Conservation (phyloP, 306 rosid species). For the Purshia tridentata region DNA sequence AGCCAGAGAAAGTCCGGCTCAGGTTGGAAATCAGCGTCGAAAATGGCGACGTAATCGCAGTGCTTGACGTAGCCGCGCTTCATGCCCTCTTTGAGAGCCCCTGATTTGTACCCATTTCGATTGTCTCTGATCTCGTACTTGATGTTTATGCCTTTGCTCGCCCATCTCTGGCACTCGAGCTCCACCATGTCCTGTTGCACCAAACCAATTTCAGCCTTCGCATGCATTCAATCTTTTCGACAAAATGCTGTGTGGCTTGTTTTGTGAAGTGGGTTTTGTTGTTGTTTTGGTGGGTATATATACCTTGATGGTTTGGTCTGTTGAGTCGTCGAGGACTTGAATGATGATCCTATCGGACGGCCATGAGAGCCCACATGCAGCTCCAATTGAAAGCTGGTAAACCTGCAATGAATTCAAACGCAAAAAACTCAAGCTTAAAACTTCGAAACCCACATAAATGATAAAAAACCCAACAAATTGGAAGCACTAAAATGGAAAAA, state of each 20-base stretch:
- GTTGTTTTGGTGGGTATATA: not conserved
- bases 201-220: too few relatives aligned
- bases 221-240: too few relatives aligned
- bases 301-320: constrained; percentile 75
- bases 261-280: not conserved
- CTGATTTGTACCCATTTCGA: constrained; percentile 84
- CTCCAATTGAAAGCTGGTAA: constrained; percentile 80
- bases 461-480: not conserved
- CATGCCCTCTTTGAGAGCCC: constrained; percentile 85
- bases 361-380: constrained; percentile 88
- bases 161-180: constrained; percentile 78
- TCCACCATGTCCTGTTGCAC: constrained; percentile 58
- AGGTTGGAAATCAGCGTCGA: constrained; percentile 93
- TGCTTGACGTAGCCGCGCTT: constrained; percentile 59
- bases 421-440: too few relatives aligned
- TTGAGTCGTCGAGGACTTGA: constrained; percentile 90
- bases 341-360: constrained; percentile 79
- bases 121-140: constrained; percentile 81
- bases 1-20: constrained; percentile 73
- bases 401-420: constrained; percentile 46
- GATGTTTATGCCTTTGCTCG: constrained; percentile 70
- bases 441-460: too few relatives aligned
- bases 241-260: too few relatives aligned
- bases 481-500: not conserved
- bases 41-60: constrained; percentile 77